Evolutionary conservation across 768 basidiomycete genomes (phyloP).

Genomic region (Boletus tomentosulus): DNA sequence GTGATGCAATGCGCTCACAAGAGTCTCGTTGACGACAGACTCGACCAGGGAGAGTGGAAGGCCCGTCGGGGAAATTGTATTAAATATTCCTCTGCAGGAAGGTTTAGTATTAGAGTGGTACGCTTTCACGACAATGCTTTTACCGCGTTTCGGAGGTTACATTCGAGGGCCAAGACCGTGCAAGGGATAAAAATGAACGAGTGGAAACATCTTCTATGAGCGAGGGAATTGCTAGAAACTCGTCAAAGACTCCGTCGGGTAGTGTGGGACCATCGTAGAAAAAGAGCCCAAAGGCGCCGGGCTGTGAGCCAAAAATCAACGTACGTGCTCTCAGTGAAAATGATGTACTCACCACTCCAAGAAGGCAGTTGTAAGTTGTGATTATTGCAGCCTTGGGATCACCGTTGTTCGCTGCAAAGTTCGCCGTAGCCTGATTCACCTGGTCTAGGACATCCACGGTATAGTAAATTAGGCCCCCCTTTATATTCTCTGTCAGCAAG

Average conservation of each 20-base stretch:
- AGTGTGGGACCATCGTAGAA: conserved; percentile 50
- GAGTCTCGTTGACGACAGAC: conserved; percentile 9
- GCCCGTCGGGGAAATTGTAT: neutral
- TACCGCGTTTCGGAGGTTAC: conserved; percentile 4
- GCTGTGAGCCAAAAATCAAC: neutral
- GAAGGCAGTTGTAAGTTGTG: conserved; percentile 36
- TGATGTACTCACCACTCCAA: neutral
- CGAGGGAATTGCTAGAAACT: conserved; percentile 21
- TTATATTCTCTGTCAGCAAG: neutral
- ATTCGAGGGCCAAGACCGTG: neutral
- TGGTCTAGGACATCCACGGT: conserved; percentile 3
- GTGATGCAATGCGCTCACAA: conserved; percentile 6
- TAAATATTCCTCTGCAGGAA: neutral
- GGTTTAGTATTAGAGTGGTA: neutral
- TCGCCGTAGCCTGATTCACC: conserved; percentile 17
- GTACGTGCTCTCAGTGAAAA: neutral
- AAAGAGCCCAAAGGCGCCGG: conserved; percentile 28
- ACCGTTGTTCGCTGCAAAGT: conserved; percentile 13
- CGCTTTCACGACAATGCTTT: conserved; percentile 15
- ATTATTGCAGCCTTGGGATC: conserved; percentile 35
- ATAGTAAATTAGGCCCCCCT: conserved; percentile 48
- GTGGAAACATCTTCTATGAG: conserved; percentile 2
- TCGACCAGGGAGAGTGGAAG: conserved; percentile 8
- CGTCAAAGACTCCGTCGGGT: conserved; percentile 14
- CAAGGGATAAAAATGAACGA: conserved; percentile 13